Percentiles rank a stretch among this genome's conserved stretches.
These are phyloP conservation scores for Bolboschoenoplectus hybrid DNA, from an alignment of 202 grass and related monocot genomes.

Conservation along the genomic window DNA sequence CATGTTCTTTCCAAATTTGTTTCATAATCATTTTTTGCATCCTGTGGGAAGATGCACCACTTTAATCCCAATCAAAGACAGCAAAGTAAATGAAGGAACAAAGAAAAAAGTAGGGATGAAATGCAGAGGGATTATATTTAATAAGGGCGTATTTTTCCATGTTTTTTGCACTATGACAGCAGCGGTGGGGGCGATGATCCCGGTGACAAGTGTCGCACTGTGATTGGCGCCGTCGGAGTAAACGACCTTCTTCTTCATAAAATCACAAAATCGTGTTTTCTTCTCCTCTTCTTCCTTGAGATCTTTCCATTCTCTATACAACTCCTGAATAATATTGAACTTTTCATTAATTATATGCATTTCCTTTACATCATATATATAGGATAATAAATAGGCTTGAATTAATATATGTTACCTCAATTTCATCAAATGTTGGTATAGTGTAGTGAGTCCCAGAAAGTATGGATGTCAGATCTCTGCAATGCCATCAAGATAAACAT, in stretches of 20 bases:
- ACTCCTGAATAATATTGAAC: neutral
- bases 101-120: slow-evolving; percentile 23
- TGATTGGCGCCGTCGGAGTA: neutral
- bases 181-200: neutral
- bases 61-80: slow-evolving; percentile 36
- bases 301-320: slow-evolving; percentile 33
- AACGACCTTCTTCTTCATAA: slow-evolving; percentile 19
- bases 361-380: no score
- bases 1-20: neutral
- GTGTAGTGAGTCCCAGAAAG: slow-evolving; percentile 5
- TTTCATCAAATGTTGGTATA: slow-evolving; percentile 20
- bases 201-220: slow-evolving; percentile 20
- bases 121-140: slow-evolving; percentile 38
- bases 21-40: neutral
- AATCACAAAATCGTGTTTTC: slow-evolving; percentile 13
- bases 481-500: slow-evolving; percentile 13
- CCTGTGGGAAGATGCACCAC: slow-evolving; percentile 5
- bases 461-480: slow-evolving; percentile 35
- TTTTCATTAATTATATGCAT: no score
- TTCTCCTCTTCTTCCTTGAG: slow-evolving; percentile 16
- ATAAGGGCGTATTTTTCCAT: slow-evolving; percentile 30
- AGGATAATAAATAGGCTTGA: no score
- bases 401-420: slow-evolving; percentile 5
- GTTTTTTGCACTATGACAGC: slow-evolving; percentile 28
- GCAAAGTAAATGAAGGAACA: slow-evolving; percentile 35